Evolutionary conservation across 768 basidiomycete species (phyloP).

Genomic region (Boletus reticulatus): DNA sequence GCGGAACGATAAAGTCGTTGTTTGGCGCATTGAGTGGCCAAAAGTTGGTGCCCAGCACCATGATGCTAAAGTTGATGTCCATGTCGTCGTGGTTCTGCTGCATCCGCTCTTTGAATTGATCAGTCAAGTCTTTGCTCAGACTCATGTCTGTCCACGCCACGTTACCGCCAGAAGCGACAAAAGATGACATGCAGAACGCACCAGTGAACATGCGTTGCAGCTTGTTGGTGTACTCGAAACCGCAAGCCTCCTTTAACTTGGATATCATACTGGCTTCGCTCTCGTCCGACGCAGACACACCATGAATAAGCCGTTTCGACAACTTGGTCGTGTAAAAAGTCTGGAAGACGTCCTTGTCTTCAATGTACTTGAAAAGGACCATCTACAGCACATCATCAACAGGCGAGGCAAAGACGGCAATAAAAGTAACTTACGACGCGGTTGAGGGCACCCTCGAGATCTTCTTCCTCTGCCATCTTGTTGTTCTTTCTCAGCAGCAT

Average conservation of each 20-base stretch:
- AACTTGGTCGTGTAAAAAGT: constrained; percentile 95
- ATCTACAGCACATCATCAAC: constrained; percentile 53
- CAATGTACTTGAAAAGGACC: constrained; percentile 96
- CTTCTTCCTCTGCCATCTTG: constrained; percentile 90
- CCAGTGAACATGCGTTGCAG: constrained; percentile 96
- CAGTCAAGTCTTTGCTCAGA: constrained; percentile 91
- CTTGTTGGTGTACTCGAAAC: constrained; percentile 96
- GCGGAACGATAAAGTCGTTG: constrained; percentile 86
- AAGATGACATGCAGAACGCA: constrained; percentile 29
- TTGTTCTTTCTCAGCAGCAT: constrained; percentile 89
- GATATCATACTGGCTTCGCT: constrained; percentile 97
- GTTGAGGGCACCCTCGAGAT: constrained; percentile 85
- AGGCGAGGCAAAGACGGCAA: neutral
- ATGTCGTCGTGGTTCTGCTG: constrained; percentile 80
- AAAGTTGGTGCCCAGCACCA: constrained; percentile 93
- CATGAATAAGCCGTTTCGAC: constrained; percentile 88
- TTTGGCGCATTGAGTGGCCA: constrained; percentile 88
- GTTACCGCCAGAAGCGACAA: constrained; percentile 1
- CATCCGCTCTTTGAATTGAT: constrained; percentile 94
- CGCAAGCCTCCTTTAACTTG: constrained; percentile 94
- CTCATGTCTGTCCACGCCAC: constrained; percentile 73
- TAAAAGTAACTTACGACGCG: constrained; percentile 64
- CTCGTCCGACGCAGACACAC: constrained; percentile 92
- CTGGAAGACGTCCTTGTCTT: constrained; percentile 99
- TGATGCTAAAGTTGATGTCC: constrained; percentile 88